These are phyloP conservation scores for Pisolithus microcarpus DNA, from an alignment of 768 basidiomycete genomes.

Conservation along the genomic window DNA sequence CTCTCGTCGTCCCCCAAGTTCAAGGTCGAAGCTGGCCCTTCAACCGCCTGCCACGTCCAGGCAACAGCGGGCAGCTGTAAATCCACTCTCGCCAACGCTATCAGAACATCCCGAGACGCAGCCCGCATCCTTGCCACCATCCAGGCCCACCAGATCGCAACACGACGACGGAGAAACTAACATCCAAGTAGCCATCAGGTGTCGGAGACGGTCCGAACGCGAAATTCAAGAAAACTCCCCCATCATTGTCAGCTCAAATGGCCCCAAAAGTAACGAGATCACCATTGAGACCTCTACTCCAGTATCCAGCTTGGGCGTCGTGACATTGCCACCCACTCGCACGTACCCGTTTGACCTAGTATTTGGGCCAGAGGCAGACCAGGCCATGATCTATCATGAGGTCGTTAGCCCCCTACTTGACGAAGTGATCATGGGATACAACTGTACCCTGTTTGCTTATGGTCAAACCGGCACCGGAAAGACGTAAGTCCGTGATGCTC, in stretches of 20 bases:
- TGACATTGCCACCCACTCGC: slow-evolving; percentile 66
- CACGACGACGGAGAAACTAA: slow-evolving; percentile 61
- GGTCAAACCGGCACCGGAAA: slow-evolving; percentile 99
- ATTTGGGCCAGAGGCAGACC: slow-evolving; percentile 95
- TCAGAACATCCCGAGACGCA: slow-evolving; percentile 14
- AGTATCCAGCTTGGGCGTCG: slow-evolving; percentile 61
- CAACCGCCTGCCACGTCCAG: slow-evolving; percentile 32
- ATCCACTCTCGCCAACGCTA: slow-evolving; percentile 20
- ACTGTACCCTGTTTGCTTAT: slow-evolving; percentile 96
- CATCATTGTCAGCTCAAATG: slow-evolving; percentile 73
- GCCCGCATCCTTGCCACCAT: slow-evolving; percentile 19
- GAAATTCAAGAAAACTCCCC: slow-evolving; percentile 85
- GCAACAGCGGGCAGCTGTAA: slow-evolving; percentile 45
- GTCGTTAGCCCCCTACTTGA: slow-evolving; percentile 90
- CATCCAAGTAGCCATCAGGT: slow-evolving; percentile 91
- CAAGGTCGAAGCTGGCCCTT: slow-evolving; percentile 31
- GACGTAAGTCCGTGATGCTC: slow-evolving; percentile 56
- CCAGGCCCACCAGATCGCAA: slow-evolving; percentile 22
- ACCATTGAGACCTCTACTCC: slow-evolving; percentile 75
- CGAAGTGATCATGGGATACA: slow-evolving; percentile 93
- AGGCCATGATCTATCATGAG: slow-evolving; percentile 87
- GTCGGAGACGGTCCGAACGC: slow-evolving; percentile 75
- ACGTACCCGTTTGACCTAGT: slow-evolving; percentile 95
- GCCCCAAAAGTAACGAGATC: slow-evolving; percentile 68
- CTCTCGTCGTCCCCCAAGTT: slow-evolving; percentile 49